Base-by-base conservation (phyloP, 148 eudicot genomes). In the Vaccinium myrtillus region DNA sequence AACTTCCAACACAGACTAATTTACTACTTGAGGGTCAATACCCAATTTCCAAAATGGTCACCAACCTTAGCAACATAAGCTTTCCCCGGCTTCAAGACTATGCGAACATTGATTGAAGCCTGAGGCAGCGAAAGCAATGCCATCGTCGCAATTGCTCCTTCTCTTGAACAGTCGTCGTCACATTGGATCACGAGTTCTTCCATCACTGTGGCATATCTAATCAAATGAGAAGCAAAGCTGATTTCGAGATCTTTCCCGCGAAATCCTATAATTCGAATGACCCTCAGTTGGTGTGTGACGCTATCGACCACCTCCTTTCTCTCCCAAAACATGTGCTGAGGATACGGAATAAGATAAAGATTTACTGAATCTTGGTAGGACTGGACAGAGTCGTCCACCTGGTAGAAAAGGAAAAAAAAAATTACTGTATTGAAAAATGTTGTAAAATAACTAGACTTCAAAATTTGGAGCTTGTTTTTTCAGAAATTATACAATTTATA, bases 11-110 rank as follows among this genome's bases (percentile, higher is more conserved):
- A 19, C 23, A 0, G 18, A 58, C 65, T 30, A 27, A 27, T 23
- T 13, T 69, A n/a, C 74, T 69, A 69, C 32, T 69, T 69, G 25
- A 69, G 74, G 36, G 74, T 69, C 74, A 69, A 69, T 69, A 69
- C 36, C 74, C 74, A 23, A 69, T 69, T 27, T 27, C 36, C 32
- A 69, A 69, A 69, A 25, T 69, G 30, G 23, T 69, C 74, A 27
- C 74, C 74, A 69, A 69, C 36, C 36, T 69, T 27, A 13, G 74
- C 74, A 30, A 27, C 12, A 11, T 69, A 69, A 13, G 10, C 74
- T 25, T 69, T 6, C 15, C 74, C 27, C 1, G 74, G 74, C 74
- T 69, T 69, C 32, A 69, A 30, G 39, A 27, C 74, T 27, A 69
- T 69, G 16, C 18, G 36, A 5, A 69, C 39, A 8, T 25, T 25